phyloP scores from a whole-genome alignment of 371 early-diverging fungal species.

The Conidiobolus incongruus region DNA sequence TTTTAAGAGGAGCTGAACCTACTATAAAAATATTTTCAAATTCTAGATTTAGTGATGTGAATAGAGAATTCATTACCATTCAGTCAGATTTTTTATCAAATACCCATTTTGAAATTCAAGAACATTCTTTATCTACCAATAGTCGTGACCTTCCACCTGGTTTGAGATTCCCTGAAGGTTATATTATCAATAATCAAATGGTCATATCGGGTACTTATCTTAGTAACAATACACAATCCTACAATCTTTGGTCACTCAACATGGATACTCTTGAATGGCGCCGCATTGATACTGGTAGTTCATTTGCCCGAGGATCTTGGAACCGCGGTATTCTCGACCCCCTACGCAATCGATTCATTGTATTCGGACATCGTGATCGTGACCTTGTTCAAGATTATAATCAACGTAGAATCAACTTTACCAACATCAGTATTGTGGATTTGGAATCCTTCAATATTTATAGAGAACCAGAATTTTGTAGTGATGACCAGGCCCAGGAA shows the following conservation, averaged over 20 bases:
- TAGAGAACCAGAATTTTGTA: constrained; percentile 13
- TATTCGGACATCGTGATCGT: constrained; percentile 46
- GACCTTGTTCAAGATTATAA: constrained; percentile 47
- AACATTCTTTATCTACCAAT: not conserved
- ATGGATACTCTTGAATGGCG: constrained; percentile 35
- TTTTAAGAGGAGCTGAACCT: not conserved
- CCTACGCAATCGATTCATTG: constrained; percentile 26
- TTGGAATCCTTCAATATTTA: constrained; percentile 51
- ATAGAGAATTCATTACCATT: not conserved
- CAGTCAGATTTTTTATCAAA: too few species aligned
- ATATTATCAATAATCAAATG: constrained; percentile 37
- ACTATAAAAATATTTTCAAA: not conserved
- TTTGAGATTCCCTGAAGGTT: constrained; percentile 50
- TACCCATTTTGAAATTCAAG: not conserved
- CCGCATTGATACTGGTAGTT: constrained; percentile 37
- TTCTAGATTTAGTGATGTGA: not conserved
- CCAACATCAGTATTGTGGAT: constrained; percentile 40
- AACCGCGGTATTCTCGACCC: constrained; percentile 43
- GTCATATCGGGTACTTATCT: constrained; percentile 50
- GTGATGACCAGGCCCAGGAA: not conserved
- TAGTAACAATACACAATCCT: constrained; percentile 30
- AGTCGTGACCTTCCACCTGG: constrained; percentile 23
- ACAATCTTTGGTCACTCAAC: constrained; percentile 54
- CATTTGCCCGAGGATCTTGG: constrained; percentile 46
- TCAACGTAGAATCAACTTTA: constrained; percentile 46